phyloP scores from a whole-genome alignment of 2,329 filamentous ascomycete genomes.

The Diplodia scrobiculata region DNA sequence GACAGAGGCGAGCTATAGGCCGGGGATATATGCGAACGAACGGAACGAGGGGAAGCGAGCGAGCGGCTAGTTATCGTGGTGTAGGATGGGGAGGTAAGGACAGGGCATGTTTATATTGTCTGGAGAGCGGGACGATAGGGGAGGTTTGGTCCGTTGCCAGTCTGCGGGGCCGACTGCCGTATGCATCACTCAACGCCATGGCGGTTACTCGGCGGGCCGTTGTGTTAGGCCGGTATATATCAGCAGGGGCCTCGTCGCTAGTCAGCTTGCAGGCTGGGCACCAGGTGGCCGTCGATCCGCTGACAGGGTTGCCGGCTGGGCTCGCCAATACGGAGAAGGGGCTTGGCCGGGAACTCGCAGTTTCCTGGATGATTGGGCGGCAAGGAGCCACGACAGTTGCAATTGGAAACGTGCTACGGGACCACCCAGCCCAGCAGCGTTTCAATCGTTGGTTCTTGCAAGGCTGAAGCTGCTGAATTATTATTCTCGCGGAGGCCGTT shows the following conservation, averaged over 20 bases:
- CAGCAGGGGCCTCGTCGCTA: constrained; percentile 1
- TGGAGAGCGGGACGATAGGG: neutral
- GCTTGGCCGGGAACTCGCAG: neutral
- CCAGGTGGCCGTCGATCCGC: neutral
- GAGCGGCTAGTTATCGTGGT: neutral
- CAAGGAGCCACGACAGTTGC: neutral
- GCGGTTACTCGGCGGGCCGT: neutral
- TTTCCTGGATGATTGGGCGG: neutral
- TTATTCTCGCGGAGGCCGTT: neutral
- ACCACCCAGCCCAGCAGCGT: neutral
- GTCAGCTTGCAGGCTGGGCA: neutral
- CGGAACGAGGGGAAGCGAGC: constrained; percentile 3
- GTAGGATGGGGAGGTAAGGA: neutral
- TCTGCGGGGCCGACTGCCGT: neutral
- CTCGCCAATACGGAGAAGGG: neutral
- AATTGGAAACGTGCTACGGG: neutral
- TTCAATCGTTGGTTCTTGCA: neutral
- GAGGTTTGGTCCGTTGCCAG: neutral
- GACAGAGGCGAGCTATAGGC: neutral
- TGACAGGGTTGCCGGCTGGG: neutral
- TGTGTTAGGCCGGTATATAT: neutral
- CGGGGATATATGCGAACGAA: neutral
- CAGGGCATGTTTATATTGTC: constrained; percentile 1
- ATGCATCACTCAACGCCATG: neutral
- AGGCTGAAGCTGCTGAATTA: neutral